Conservation (phyloP, 768 basidiomycete genomes). For the Tricholomella constricta region DNA sequence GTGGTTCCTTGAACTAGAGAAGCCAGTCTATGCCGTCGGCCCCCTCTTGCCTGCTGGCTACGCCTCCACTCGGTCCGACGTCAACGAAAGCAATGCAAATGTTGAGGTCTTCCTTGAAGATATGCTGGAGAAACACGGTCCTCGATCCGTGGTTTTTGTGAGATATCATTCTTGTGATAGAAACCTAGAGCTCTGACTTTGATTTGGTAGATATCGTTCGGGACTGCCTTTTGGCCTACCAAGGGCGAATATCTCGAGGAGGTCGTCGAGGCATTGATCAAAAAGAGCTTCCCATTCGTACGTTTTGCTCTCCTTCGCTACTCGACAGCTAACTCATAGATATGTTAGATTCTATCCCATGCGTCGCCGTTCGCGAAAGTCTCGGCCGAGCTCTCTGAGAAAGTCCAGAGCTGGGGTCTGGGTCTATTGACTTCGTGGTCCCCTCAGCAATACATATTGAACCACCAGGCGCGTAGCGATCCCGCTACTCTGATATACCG, state of each 20-base stretch:
- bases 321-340: too few relatives aligned
- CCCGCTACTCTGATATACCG: background rate
- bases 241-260: constrained; percentile 7
- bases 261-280: constrained; percentile 16
- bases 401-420: constrained; percentile 16
- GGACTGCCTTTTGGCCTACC: constrained; percentile 19
- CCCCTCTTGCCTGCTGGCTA: constrained; percentile 17
- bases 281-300: constrained; percentile 19
- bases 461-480: constrained; percentile 21
- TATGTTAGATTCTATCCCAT: constrained; percentile 15
- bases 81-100: background rate
- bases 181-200: background rate
- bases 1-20: constrained; percentile 14
- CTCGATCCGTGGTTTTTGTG: constrained; percentile 22
- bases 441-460: constrained; percentile 24
- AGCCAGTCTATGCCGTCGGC: constrained; percentile 19
- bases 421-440: constrained; percentile 19
- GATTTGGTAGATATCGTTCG: constrained; percentile 11
- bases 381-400: constrained; percentile 6
- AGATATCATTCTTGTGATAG: background rate
- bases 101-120: constrained; percentile 16
- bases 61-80: background rate
- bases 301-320: background rate
- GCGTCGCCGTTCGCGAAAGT: constrained; percentile 18
- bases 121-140: constrained; percentile 9